Conservation (phyloP, 208 protist genomes). For the Vickermania ingenoplastis region DNA sequence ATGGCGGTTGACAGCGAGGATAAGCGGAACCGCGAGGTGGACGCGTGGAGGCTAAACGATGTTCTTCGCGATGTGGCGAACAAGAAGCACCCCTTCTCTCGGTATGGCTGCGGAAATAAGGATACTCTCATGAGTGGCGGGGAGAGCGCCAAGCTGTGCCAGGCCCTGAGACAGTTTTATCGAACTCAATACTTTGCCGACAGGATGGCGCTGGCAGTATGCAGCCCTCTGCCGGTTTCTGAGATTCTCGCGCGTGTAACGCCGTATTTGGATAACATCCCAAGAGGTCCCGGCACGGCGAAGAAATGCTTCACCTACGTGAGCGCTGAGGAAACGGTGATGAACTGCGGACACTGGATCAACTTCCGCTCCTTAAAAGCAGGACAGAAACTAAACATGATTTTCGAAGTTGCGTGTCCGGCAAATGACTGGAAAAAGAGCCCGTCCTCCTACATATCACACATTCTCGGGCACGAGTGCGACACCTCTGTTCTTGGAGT, state of each 20-base stretch:
- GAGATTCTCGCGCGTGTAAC: constrained; percentile 9
- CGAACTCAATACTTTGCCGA: constrained; percentile 46
- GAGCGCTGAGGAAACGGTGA: not conserved
- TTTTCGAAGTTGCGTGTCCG: constrained; percentile 1
- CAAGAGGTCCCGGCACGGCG: not conserved
- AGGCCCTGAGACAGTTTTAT: constrained; percentile 61
- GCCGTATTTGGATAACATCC: constrained; percentile 5
- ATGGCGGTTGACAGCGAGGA: constrained; percentile 92
- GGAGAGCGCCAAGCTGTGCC: constrained; percentile 38
- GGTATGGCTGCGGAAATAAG: constrained; percentile 86
- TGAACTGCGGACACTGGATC: not conserved
- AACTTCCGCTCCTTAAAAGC: not conserved
- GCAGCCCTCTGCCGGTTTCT: constrained; percentile 6
- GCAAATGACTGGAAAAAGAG: constrained; percentile 35
- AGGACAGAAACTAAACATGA: constrained; percentile 26
- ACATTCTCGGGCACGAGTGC: constrained; percentile 92
- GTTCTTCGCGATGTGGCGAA: constrained; percentile 41
- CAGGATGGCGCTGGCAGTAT: constrained; percentile 33
- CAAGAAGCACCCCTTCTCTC: constrained; percentile 50
- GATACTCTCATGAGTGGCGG: constrained; percentile 57
- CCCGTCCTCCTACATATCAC: constrained; percentile 66
- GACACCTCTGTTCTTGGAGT: constrained; percentile 78
- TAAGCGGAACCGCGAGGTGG: constrained; percentile 82
- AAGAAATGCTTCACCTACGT: constrained; percentile 5
- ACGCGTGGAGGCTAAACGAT: constrained; percentile 76